Percentiles rank a stretch among this genome's conserved stretches.
phyloP scores from a whole-genome alignment of 805 yeast genomes.

The Lipomyces anomalus region DNA sequence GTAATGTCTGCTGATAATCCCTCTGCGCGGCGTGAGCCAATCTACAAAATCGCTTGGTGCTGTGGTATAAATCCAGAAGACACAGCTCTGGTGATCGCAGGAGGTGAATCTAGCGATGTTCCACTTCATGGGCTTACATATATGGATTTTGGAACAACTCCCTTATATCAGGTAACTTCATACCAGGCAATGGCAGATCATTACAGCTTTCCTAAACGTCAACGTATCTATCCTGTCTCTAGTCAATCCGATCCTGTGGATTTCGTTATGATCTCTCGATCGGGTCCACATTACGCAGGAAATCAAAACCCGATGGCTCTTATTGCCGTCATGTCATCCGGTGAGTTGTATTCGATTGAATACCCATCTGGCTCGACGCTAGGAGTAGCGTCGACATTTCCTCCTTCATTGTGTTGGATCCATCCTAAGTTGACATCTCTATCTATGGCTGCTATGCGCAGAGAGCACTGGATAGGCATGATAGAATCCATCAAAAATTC shows the following conservation, averaged over 20 bases:
- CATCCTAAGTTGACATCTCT: conserved; percentile 64
- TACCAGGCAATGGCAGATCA: conserved; percentile 76
- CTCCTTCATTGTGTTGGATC: conserved; percentile 74
- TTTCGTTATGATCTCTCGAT: conserved; percentile 50
- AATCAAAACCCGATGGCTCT: conserved; percentile 68
- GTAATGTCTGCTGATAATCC: neutral
- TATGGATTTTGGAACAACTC: conserved; percentile 73
- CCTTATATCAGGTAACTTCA: conserved; percentile 73
- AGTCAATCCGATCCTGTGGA: conserved; percentile 40
- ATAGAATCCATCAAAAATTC: conserved; percentile 40
- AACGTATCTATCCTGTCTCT: conserved; percentile 51
- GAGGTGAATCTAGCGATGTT: conserved; percentile 50
- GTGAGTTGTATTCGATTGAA: conserved; percentile 57
- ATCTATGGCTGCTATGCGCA: conserved; percentile 50
- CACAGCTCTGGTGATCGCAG: conserved; percentile 65
- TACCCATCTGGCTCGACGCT: conserved; percentile 52
- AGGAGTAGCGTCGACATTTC: conserved; percentile 56
- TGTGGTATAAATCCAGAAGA: conserved; percentile 75
- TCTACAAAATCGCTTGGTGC: conserved; percentile 64
- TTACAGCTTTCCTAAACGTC: conserved; percentile 56
- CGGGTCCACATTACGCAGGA: conserved; percentile 75
- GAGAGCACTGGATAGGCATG: conserved; percentile 75
- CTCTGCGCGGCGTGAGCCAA: conserved; percentile 29
- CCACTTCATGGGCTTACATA: conserved; percentile 43
- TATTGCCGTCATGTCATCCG: conserved; percentile 53